phyloP scores from a whole-genome alignment of 768 basidiomycete genomes.

The Epithele typhae region DNA sequence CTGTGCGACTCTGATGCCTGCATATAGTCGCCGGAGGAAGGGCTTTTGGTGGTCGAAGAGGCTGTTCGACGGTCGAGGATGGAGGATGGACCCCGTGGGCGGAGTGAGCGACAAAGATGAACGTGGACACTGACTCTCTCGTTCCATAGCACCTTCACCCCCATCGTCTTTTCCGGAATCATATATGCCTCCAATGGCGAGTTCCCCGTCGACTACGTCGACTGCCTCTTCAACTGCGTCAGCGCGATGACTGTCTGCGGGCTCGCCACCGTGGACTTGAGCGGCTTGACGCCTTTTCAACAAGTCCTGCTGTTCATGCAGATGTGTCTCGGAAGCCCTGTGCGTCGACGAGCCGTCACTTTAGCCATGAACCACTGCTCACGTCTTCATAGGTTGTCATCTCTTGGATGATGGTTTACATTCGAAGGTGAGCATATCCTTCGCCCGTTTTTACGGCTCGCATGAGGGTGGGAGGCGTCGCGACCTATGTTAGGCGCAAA shows the following conservation, averaged over 20 bases:
- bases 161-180: conserved; percentile 73
- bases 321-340: conserved; percentile 75
- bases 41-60: no score
- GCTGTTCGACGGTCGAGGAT: no score
- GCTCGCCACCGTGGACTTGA: conserved; percentile 65
- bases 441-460: no score
- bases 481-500: no score
- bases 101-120: no score
- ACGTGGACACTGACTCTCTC: no score
- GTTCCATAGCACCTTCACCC: conserved; percentile 59
- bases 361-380: not conserved
- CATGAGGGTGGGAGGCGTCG: no score
- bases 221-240: conserved; percentile 73
- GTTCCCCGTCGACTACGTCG: conserved; percentile 68
- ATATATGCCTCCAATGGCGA: conserved; percentile 81
- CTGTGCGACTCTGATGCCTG: no score
- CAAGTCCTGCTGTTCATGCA: conserved; percentile 68
- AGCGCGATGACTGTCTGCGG: conserved; percentile 79
- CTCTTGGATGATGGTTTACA: conserved; percentile 80
- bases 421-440: conserved; percentile 67
- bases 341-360: conserved; percentile 35
- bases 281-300: conserved; percentile 64
- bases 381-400: conserved; percentile 52
- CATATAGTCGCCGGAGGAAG: no score
- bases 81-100: no score